Evolutionary conservation across 2,329 filamentous ascomycete genomes (phyloP).

Genomic region (Scedosporium dehoogii): DNA sequence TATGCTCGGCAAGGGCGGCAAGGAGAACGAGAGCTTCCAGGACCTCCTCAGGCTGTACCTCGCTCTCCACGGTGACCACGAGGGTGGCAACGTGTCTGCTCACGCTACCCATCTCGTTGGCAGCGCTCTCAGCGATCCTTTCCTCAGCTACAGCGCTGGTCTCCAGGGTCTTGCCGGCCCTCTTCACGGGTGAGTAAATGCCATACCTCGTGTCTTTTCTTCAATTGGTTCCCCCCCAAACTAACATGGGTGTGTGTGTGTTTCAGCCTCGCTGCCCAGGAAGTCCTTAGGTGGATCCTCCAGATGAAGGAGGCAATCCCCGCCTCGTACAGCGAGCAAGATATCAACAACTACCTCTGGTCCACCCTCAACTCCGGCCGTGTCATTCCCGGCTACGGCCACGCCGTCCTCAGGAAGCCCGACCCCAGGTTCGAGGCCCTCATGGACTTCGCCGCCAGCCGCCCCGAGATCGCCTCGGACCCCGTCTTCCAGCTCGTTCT

Average conservation of each 20-base stretch:
- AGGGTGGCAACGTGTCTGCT: slow-evolving; percentile 94
- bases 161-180: slow-evolving; percentile 63
- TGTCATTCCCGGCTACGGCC: slow-evolving; percentile 90
- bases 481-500: slow-evolving; percentile 91
- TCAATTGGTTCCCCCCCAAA: background rate
- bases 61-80: slow-evolving; percentile 93
- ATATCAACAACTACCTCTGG: slow-evolving; percentile 88
- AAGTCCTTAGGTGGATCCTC: slow-evolving; percentile 92
- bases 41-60: slow-evolving; percentile 90
- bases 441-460: slow-evolving; percentile 85
- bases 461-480: slow-evolving; percentile 75
- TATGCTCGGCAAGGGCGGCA: slow-evolving; percentile 83
- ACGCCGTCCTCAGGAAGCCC: slow-evolving; percentile 91
- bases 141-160: slow-evolving; percentile 91
- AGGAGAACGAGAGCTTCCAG: slow-evolving; percentile 87
- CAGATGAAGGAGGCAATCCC: slow-evolving; percentile 91
- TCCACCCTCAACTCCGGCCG: slow-evolving; percentile 84
- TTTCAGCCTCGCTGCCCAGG: slow-evolving; percentile 75
- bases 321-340: slow-evolving; percentile 63
- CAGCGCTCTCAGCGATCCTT: slow-evolving; percentile 86
- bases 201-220: background rate
- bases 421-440: slow-evolving; percentile 93
- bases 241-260: background rate
- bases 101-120: slow-evolving; percentile 93
- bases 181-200: slow-evolving; percentile 55